Evolutionary conservation across 2,329 filamentous ascomycete species (phyloP).

Genomic region (Fusarium veterinarium): DNA sequence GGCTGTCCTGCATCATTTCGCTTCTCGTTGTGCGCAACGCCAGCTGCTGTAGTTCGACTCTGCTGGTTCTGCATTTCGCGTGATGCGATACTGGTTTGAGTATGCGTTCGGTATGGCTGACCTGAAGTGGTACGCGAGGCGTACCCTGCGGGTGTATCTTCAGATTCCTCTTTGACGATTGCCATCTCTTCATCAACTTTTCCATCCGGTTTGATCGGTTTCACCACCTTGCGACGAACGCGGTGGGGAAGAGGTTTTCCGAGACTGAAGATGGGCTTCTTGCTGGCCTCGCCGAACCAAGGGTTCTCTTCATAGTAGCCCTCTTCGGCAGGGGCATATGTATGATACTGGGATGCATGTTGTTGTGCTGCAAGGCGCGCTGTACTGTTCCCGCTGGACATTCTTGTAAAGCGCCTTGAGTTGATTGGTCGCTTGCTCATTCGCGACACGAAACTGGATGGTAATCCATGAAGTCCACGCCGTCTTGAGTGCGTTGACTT

Average conservation of each 20-base stretch:
- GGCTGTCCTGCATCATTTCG: slow-evolving; percentile 20
- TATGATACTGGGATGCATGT: neutral
- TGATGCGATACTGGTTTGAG: neutral
- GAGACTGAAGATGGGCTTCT: slow-evolving; percentile 37
- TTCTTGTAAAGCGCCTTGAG: neutral
- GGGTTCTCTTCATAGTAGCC: slow-evolving; percentile 34
- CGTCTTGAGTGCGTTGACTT: slow-evolving; percentile 1
- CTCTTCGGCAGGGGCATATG: slow-evolving; percentile 30
- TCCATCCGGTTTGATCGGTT: neutral
- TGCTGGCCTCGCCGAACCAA: slow-evolving; percentile 28
- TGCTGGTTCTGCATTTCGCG: slow-evolving; percentile 10
- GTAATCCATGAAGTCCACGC: neutral
- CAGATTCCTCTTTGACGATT: neutral
- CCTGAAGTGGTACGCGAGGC: slow-evolving; percentile 2
- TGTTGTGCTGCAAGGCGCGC: neutral
- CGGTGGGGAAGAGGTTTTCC: slow-evolving; percentile 34
- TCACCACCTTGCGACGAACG: slow-evolving; percentile 20
- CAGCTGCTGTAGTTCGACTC: slow-evolving; percentile 9
- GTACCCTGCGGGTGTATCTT: neutral
- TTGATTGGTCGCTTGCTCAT: slow-evolving; percentile 1
- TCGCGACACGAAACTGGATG: slow-evolving; percentile 4
- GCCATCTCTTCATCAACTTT: slow-evolving; percentile 29
- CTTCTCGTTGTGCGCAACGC: slow-evolving; percentile 13
- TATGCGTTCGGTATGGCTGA: neutral
- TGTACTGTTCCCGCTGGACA: neutral